Conservation (phyloP, 805 yeast genomes). For the Teunomyces panamensis region DNA sequence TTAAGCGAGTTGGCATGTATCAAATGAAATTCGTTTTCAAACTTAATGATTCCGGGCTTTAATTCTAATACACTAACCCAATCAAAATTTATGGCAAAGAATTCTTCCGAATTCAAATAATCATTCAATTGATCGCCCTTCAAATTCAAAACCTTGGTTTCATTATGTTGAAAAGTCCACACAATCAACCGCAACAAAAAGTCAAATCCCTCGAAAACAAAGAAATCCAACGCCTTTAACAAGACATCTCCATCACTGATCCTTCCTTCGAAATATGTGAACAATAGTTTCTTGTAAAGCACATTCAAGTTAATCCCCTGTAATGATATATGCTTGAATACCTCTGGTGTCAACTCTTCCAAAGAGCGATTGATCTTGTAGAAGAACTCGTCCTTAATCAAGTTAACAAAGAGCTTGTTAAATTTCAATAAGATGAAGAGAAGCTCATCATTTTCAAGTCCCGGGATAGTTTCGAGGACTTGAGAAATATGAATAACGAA, state of each 20-base stretch:
- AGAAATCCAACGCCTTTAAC: constrained; percentile 28
- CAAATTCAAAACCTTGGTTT: constrained; percentile 14
- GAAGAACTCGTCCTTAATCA: constrained; percentile 32
- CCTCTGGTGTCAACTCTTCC: constrained; percentile 28
- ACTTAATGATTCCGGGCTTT: constrained; percentile 27
- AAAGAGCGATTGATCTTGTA: constrained; percentile 35
- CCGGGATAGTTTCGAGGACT: constrained; percentile 16
- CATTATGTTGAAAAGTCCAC: constrained; percentile 17
- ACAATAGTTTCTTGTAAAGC: constrained; percentile 17
- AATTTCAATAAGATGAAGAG: constrained; percentile 35
- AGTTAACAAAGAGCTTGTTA: constrained; percentile 21
- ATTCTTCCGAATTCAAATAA: constrained; percentile 16
- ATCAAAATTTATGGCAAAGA: constrained; percentile 12
- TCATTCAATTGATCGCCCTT: constrained; percentile 25
- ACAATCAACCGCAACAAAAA: constrained; percentile 28
- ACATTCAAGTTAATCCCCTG: constrained; percentile 33
- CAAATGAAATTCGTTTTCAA: constrained; percentile 38
- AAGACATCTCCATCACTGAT: constrained; percentile 3
- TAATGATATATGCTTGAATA: constrained; percentile 30
- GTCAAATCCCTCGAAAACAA: constrained; percentile 40
- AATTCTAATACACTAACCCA: constrained; percentile 12
- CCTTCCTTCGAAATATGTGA: constrained; percentile 16
- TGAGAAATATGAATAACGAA: constrained; percentile 21
- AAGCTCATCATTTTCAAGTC: constrained; percentile 22
- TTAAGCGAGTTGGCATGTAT: constrained; percentile 37